Base-by-base conservation (phyloP, 73 alveolate species). In the Paramecium pentaurelia region DNA sequence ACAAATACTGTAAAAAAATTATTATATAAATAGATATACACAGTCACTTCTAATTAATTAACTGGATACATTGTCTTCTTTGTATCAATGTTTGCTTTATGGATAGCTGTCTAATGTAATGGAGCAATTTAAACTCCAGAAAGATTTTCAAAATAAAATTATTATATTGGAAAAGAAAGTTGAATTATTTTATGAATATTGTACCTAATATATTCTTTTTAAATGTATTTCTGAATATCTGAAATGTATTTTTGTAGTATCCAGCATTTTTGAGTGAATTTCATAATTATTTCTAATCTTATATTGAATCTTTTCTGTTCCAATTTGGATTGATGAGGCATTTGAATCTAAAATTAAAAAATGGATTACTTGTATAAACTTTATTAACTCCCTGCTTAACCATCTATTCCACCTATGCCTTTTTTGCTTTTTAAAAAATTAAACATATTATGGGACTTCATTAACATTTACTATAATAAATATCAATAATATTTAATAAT, bases 361-460 rank as follows among this genome's bases (percentile, higher is more conserved):
- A 42, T 44, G 40, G 34, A 30, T 34, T 44, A 77, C 90, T 77
- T 22, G 4, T 73, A 77, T 9, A 77, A 20, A 27, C 73, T 44
- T 44, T 77, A 18, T 77, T 77, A 77, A 77, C 45, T 18, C 90
- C 90, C 16, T 42, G 22, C 22, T 77, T 77, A 16, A 8, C 71
- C 90, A 77, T 77, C 27, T 20, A 12, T 77, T 88, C 94, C 8
- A 91, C 94, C 9, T 71, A 88, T 5, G 94, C 71, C 27, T 70
- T 70, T 14, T 47, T 18, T 91, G 91, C 71, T 58, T 70, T 70
- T 73, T 30, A 71, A 58, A 88, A 45, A 20, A 88, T 14, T 91
- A 91, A 25, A 88, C 77, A 40, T 91, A 91, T 27, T 60, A 45
- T 4, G 94, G 94, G 22, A 71, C 91, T 16, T 91, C 94, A 27